Base-by-base conservation (phyloP, 78 protist genomes). In the Dictyostelium purpureum region DNA sequence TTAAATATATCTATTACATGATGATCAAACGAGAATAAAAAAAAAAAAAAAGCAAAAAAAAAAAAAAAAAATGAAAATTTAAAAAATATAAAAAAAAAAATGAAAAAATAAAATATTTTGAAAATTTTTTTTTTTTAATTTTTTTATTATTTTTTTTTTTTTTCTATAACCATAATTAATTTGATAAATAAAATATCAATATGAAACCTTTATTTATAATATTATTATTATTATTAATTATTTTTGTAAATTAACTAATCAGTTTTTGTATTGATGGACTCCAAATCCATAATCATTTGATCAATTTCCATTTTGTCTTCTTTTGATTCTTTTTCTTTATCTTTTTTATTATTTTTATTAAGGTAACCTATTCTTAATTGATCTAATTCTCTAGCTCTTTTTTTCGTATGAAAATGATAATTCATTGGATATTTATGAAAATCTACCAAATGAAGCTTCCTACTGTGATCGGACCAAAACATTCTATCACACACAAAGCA, bases 371-470 rank as follows among this genome's bases (percentile, higher is more conserved):
- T 24, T 45, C 35, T 35, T 14, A 43, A 11, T 7, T 24, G 10
- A 11, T 71, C 52, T 6, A 74, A 33, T 51, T 74, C 80, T 74
- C 51, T 74, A 18, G 40, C 10, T 74, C 80, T 74, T 31, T 49
- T 18, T 33, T 49, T 33, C 0, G 56, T 28, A 49, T 74, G 80
- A 51, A 79, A 79, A 31, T 52, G 24, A 57, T 26, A 79, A 16
- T 77, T 35, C 28, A 45, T 24, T 65, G 87, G 73, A 4, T 79
- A 79, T 45, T 57, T 79, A 45, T 79, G 87, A 31, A 6, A 14
- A 33, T 79, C 88, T n/a, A 79, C 40, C 19, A 79, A 47, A 66
- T 79, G 88, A 16, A 57, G 18, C 61, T 35, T 63, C 5, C 88
- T 40, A 31, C 43, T 61, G 47, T 61, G 51, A 63, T 79, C 74